Conservation (phyloP, 2,329 filamentous ascomycete species). For the Alternaria arbusti region DNA sequence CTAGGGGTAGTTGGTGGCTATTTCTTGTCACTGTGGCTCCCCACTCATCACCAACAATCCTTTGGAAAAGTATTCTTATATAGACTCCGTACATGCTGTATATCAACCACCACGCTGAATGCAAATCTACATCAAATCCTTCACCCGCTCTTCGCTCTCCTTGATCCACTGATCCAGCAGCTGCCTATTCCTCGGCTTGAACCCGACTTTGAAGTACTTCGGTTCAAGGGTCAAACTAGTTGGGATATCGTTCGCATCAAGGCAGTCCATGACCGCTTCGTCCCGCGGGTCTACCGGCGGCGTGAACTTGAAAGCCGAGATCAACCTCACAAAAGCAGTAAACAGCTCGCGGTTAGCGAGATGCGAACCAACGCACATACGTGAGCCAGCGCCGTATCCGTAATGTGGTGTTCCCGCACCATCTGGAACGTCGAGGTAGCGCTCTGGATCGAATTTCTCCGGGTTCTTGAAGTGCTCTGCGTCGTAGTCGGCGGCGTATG, state of each 20-base stretch:
- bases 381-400: slow-evolving; percentile 55
- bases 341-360: slow-evolving; percentile 51
- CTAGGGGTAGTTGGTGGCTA: not conserved
- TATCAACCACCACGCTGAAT: not conserved
- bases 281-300: slow-evolving; percentile 50
- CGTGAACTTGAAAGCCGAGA: slow-evolving; percentile 55
- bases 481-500: slow-evolving; percentile 78
- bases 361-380: slow-evolving; percentile 57
- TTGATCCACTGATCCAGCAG: slow-evolving; percentile 55
- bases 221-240: slow-evolving; percentile 59
- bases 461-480: slow-evolving; percentile 70
- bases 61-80: not conserved
- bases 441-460: slow-evolving; percentile 69
- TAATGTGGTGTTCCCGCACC: slow-evolving; percentile 58
- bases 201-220: slow-evolving; percentile 58
- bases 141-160: slow-evolving; percentile 56
- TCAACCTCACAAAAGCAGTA: slow-evolving; percentile 57
- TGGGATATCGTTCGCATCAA: slow-evolving; percentile 55
- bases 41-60: not conserved
- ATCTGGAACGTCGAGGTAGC: slow-evolving; percentile 64
- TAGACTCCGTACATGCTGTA: not conserved
- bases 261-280: slow-evolving; percentile 52
- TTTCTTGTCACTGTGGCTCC: not conserved
- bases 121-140: slow-evolving; percentile 41
- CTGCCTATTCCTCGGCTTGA: slow-evolving; percentile 52